Conservation (phyloP, 148 eudicot species). For the Cornus florida region DNA sequence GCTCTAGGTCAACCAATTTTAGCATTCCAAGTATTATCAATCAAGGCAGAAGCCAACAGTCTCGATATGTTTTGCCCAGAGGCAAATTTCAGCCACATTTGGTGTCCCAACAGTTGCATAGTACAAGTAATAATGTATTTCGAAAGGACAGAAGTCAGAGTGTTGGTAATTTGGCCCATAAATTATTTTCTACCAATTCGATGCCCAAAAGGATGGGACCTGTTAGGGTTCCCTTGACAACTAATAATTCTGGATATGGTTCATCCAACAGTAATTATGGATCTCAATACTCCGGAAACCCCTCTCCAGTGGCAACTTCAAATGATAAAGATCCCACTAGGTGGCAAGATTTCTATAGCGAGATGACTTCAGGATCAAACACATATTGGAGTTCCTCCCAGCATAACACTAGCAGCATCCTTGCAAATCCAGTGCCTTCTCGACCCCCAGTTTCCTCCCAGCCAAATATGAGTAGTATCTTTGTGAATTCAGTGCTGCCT, state of each 20-base stretch:
- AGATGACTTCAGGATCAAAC: neutral
- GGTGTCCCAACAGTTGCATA: constrained; percentile 22
- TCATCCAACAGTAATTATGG: constrained; percentile 13
- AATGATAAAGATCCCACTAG: neutral
- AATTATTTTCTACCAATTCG: constrained; percentile 17
- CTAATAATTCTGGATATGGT: constrained; percentile 15
- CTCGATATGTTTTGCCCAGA: constrained; percentile 24
- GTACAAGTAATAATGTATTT: constrained; percentile 11
- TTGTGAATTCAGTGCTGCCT: constrained; percentile 9
- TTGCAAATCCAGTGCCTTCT: constrained; percentile 7
- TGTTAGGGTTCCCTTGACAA: neutral
- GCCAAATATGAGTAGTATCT: neutral
- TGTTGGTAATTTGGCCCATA: constrained; percentile 18
- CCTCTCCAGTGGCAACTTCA: neutral
- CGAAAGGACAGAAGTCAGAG: constrained; percentile 28
- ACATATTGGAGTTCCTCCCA: neutral
- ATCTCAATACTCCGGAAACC: neutral
- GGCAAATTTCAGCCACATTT: constrained; percentile 34
- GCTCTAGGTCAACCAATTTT: constrained; percentile 20
- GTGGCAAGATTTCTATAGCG: neutral
- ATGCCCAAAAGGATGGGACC: constrained; percentile 31
- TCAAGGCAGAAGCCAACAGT: constrained; percentile 29
- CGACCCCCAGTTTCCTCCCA: constrained; percentile 1
- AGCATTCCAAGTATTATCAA: constrained; percentile 33
- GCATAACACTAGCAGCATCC: neutral